Base-by-base conservation (phyloP, 2,329 filamentous ascomycete genomes). In the Pleurostoma richardsiae region DNA sequence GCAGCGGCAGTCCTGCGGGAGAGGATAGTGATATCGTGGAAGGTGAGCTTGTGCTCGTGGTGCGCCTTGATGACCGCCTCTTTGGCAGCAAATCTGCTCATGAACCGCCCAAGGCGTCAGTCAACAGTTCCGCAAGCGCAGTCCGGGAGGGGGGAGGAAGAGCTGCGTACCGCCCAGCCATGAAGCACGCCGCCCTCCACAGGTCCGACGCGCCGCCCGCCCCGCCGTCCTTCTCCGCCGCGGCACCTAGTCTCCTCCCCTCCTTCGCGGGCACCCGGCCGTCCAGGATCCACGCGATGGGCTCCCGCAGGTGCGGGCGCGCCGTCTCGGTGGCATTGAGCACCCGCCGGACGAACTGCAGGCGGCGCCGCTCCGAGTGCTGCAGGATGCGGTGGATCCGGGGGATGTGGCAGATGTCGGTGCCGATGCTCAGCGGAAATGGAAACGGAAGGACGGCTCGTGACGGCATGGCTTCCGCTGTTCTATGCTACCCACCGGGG, bases 21-120 rank as follows among this genome's bases (percentile, higher is more conserved):
- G 27, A 47, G 47, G 41, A 80, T 76, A 30, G 69, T 54, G 33
- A 90, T 75, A 50, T 84, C 77, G 45, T 85, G 81, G 63, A 83
- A 85, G 2, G 73, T 75, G 28, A 90, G 64, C 27, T 65, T 65
- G 6, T 78, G 70, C n/a, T 74, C 69, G 2, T 77, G 73, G 52
- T 86, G 80, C 3, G 87, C 86, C 66, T 91, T 90, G 54, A 87
- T 82, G 44, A 76, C 77, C 2, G 86, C 87, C 64, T 90, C 88
- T 60, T 90, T 90, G 6, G 85, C 86, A 1, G 86, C 85, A 59
- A 84, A 86, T 44, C 82, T 79, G 42, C 8, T 26, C 19, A 19
- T 19, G n/a, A 40, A 7, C 26, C 10, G 7, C 6, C 29, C 19
- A n/a, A 27, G 38, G 27, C 39, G 19, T 31, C 6, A 39, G 19